These are phyloP conservation scores for Pseudonitzschia pungens DNA, from an alignment of 108 stramenopile genomes.

Conservation along the genomic window DNA sequence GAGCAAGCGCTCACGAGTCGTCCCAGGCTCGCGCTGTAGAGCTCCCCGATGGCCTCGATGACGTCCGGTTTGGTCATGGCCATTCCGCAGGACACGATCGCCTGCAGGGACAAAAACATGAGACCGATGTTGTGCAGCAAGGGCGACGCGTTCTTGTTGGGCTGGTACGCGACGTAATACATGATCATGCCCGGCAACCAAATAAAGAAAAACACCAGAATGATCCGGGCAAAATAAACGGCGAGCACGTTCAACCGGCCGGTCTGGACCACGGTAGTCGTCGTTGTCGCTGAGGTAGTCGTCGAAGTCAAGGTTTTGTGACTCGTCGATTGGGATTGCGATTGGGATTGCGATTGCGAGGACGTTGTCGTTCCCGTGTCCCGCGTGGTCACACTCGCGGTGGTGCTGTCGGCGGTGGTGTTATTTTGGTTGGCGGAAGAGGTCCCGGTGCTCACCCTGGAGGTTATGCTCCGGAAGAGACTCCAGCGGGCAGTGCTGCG, in stretches of 20 bases:
- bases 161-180: constrained; percentile 7
- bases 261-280: background rate
- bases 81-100: constrained; percentile 9
- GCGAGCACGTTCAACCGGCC: constrained; percentile 7
- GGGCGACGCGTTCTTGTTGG: background rate
- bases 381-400: no score
- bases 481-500: background rate
- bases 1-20: no score
- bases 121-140: constrained; percentile 8
- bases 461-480: background rate
- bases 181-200: constrained; percentile 15
- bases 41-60: background rate
- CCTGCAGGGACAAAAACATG: constrained; percentile 7
- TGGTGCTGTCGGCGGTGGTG: no score
- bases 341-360: no score
- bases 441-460: no score
- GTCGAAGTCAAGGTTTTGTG: background rate
- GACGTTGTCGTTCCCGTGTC: no score
- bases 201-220: constrained; percentile 1
- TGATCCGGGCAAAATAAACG: constrained; percentile 1
- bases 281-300: background rate
- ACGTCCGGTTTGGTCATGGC: constrained; percentile 11
- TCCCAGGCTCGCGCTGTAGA: background rate
- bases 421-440: no score
- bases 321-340: no score